phyloP scores from a whole-genome alignment of 768 basidiomycete species.

The Trametes punicea region DNA sequence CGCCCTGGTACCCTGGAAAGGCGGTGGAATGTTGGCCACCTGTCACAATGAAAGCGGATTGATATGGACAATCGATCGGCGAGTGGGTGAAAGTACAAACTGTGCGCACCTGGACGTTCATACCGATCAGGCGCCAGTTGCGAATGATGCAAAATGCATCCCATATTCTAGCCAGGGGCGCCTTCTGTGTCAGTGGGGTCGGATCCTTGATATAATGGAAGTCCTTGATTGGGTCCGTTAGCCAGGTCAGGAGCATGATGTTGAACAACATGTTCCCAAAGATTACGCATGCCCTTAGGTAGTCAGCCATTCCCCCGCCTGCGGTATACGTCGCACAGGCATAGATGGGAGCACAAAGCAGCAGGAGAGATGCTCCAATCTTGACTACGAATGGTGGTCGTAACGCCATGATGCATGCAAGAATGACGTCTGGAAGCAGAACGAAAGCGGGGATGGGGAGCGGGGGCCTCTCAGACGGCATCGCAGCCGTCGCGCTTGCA shows the following conservation, averaged over 20 bases:
- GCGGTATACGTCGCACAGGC: background rate
- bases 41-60: background rate
- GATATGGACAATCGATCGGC: background rate
- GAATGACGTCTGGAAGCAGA: background rate
- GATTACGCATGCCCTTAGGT: constrained; percentile 5
- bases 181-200: background rate
- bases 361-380: background rate
- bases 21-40: constrained; percentile 15
- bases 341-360: background rate
- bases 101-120: constrained; percentile 18
- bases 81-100: background rate
- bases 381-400: background rate
- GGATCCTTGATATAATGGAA: constrained; percentile 2
- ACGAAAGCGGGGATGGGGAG: background rate
- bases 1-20: background rate
- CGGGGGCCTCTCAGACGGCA: background rate
- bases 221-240: constrained; percentile 8
- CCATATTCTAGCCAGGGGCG: constrained; percentile 5
- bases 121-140: constrained; percentile 21
- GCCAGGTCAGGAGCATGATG: background rate
- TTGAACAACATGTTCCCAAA: constrained; percentile 8
- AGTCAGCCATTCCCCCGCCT: background rate
- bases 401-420: background rate
- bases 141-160: constrained; percentile 6
- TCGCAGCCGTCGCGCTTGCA: background rate